Evolutionary conservation across 768 basidiomycete genomes (phyloP), one percentile per base, ranked within the genome.

Genomic region (Sarcodon aspratus): DNA sequence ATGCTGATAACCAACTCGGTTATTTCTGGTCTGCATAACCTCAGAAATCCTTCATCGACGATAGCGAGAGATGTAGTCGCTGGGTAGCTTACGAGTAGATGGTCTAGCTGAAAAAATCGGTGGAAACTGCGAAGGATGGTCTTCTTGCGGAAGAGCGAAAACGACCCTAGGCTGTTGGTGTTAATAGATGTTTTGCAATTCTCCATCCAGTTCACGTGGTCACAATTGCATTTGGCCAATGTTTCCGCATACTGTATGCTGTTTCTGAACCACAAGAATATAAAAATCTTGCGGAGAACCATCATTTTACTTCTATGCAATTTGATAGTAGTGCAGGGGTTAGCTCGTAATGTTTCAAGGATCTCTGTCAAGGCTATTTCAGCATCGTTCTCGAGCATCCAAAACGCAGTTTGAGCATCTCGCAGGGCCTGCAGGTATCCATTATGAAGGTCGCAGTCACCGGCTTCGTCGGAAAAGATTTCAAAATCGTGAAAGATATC

Each of bases 191-290:
- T 27, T 11, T n/a, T 12, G 44, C 32, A 2, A 27, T 46, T 13
- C 27, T 31, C 13, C 15, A 13, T 12, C 36, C 48, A 31, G 31
- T 15, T 48, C 44, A 50, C 35, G 38, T 54, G 37, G 40, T 42
- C 17, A 13, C 40, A 27, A 42, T 42, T 2, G 17, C 40, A 42
- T 42, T 27, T 51, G 0, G 43, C 51, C 32, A 76, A 59, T 9
- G 68, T 68, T 42, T 69, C 57, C 18, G 58, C 54, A 53, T 78
- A 80, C 10, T 67, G 67, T 8, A 63, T 59, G 54, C 75, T 71
- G 50, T 80, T 80, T 11, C 79, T 66, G 52, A 76, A 80, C n/a
- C 78, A 70, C 0, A 80, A 61, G 52, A 80, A 79, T 9, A 72
- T 63, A 40, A 79, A 68, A 56, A 73, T 80, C 50, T 69, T 72